Evolutionary conservation across 2,329 filamentous ascomycete genomes (phyloP), one percentile per base, ranked within the genome.

Genomic region (Aspergillus hortae): DNA sequence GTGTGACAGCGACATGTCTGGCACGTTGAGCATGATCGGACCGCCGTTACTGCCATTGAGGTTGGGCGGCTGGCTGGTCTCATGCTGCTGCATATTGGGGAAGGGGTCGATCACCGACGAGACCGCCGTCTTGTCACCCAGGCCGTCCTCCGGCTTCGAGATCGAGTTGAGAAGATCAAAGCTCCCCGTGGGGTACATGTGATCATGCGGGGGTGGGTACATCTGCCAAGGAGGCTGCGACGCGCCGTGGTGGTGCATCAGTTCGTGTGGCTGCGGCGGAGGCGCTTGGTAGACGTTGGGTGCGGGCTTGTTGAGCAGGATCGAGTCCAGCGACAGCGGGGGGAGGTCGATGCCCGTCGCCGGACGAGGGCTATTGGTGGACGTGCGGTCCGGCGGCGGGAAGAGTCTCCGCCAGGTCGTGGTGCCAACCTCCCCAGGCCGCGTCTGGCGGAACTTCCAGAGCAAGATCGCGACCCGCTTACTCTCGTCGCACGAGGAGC

Each of bases 401-500:
- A 73, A 65, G 23, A 78, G 56, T 43, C 65, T 69, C 52, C 71
- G 67, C 75, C 75, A 78, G 12, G 71, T 74, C 1, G 75, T 77
- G 2, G 68, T 73, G 27, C 73, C 74, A 21, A 69, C 68, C 51
- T 74, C 67, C 6, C 65, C 65, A 14, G 64, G 61, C 6, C 64
- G 60, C n/a, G 72, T 73, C 56, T 75, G 69, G 6, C 70, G 71
- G 60, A 78, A 78, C 47, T 71, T 74, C 75, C 75, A 78, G 15
- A 75, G 64, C 12, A 78, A 53, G 42, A 77, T 67, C 2, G 73
- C 73, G 64, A 76, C 71, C 23, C 71, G 64, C 55, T 71, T 69
- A 40, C 66, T 64, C 42, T 69, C 63, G 15, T 64, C 63, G 11
- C 54, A 56, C 2, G 60, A 44, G n/a, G 61, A 59, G 9, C 54